Evolutionary conservation across 1,284 basidiomycete species (phyloP).

Genomic region (Ustilago crameri): DNA sequence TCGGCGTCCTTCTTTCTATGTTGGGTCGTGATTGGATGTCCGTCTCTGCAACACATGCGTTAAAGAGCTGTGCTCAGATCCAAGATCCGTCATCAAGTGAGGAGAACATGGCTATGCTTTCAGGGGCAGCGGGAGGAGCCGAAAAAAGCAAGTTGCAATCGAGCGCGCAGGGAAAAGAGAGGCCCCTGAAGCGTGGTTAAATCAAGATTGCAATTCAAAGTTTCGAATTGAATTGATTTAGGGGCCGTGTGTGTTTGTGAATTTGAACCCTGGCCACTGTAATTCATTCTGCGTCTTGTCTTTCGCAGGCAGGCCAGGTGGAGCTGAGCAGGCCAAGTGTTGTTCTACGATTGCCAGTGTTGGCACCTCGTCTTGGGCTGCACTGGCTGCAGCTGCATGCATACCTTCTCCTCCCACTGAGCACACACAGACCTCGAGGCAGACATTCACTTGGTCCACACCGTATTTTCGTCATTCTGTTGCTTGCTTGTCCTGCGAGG

Average conservation of each 20-base stretch:
- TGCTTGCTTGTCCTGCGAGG: background rate
- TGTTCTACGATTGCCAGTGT: background rate
- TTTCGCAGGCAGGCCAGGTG: too few relatives aligned
- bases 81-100: too few relatives aligned
- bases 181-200: slow-evolving; percentile 1
- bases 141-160: background rate
- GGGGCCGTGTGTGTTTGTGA: slow-evolving; percentile 2
- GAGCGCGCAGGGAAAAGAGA: background rate
- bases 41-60: too few relatives aligned
- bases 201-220: background rate
- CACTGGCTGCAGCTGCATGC: slow-evolving; percentile 1
- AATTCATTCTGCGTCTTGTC: background rate
- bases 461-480: too few relatives aligned
- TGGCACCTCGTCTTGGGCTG: too few relatives aligned
- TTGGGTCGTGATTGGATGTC: too few relatives aligned
- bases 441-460: too few relatives aligned
- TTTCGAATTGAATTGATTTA: slow-evolving; percentile 2
- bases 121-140: slow-evolving; percentile 11
- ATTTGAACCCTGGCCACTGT: slow-evolving; percentile 1
- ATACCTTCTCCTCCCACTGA: background rate
- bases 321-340: slow-evolving; percentile 11
- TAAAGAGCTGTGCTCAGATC: too few relatives aligned
- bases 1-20: too few relatives aligned
- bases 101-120: too few relatives aligned
- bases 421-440: too few relatives aligned